Conservation (phyloP, 805 yeast species). For the Nakazawaea wyomingensis region DNA sequence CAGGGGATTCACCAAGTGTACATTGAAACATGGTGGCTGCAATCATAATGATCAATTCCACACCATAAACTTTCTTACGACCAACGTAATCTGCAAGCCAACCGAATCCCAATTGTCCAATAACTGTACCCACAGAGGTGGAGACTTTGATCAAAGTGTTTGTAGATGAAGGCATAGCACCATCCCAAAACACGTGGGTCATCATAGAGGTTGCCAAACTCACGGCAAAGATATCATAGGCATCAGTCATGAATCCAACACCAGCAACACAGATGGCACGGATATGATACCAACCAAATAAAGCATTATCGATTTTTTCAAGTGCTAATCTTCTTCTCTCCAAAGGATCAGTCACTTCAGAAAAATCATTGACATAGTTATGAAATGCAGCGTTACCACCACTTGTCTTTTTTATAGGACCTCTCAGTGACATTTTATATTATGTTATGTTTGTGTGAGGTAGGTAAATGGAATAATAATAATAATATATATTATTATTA, state of each 20-base stretch:
- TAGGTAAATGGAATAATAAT: background rate
- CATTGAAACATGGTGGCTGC: constrained; percentile 76
- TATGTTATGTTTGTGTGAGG: background rate
- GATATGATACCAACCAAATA: constrained; percentile 77
- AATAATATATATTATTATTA: too few relatives aligned
- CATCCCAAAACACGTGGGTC: constrained; percentile 69
- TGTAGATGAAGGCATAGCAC: constrained; percentile 60
- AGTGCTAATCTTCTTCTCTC: constrained; percentile 84
- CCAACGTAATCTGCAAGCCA: constrained; percentile 75
- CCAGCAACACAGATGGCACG: constrained; percentile 84
- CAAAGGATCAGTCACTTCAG: constrained; percentile 77
- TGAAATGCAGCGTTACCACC: constrained; percentile 90
- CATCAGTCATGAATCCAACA: constrained; percentile 90
- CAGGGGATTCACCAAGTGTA: constrained; percentile 65
- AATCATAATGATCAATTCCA: constrained; percentile 81
- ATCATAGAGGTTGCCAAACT: constrained; percentile 79
- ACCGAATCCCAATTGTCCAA: constrained; percentile 88
- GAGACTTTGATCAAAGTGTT: constrained; percentile 76
- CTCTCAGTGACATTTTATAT: background rate
- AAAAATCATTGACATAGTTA: constrained; percentile 72
- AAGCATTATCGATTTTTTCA: constrained; percentile 76
- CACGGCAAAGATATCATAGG: constrained; percentile 90
- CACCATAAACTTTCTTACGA: constrained; percentile 83
- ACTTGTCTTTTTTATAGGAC: constrained; percentile 28
- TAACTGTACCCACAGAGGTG: constrained; percentile 90